Conservation (phyloP, 2,329 filamentous ascomycete species). For the Ophiocordyceps sinensis region DNA sequence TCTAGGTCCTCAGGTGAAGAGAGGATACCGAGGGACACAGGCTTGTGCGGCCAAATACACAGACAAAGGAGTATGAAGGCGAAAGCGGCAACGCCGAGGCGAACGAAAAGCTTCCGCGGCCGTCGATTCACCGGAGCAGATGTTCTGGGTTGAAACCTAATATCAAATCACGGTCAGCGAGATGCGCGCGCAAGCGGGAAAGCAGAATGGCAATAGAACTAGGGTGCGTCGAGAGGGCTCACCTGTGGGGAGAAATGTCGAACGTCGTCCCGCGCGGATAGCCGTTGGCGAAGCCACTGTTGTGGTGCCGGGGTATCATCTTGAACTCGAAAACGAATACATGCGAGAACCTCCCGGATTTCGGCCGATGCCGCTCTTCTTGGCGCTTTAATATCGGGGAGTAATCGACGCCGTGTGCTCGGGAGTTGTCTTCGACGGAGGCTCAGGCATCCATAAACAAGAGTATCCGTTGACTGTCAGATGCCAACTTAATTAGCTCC, state of each 20-base stretch:
- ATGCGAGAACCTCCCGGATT: conserved; percentile 9
- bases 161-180: neutral
- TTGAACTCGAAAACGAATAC: conserved; percentile 26
- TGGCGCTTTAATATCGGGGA: neutral
- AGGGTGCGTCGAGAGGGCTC: conserved; percentile 15
- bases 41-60: conserved; percentile 59
- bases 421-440: too few species aligned
- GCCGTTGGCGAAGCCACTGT: conserved; percentile 65
- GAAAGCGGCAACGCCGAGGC: conserved; percentile 45
- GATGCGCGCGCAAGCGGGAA: neutral
- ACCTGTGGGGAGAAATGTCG: conserved; percentile 83
- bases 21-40: conserved; percentile 55
- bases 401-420: too few species aligned
- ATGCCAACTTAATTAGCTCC: too few species aligned
- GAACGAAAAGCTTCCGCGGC: conserved; percentile 57
- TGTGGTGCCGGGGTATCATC: conserved; percentile 77
- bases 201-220: neutral
- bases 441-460: too few species aligned
- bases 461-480: too few species aligned
- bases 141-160: conserved; percentile 66
- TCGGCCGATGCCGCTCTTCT: neutral
- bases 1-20: conserved; percentile 55
- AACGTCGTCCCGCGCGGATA: conserved; percentile 67
- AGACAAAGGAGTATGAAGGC: conserved; percentile 53
- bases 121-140: conserved; percentile 57